Percentiles rank a stretch among this genome's conserved stretches.
Conservation (phyloP, 495 filamentous ascomycete species). For the Polyplosphaeria fusca region DNA sequence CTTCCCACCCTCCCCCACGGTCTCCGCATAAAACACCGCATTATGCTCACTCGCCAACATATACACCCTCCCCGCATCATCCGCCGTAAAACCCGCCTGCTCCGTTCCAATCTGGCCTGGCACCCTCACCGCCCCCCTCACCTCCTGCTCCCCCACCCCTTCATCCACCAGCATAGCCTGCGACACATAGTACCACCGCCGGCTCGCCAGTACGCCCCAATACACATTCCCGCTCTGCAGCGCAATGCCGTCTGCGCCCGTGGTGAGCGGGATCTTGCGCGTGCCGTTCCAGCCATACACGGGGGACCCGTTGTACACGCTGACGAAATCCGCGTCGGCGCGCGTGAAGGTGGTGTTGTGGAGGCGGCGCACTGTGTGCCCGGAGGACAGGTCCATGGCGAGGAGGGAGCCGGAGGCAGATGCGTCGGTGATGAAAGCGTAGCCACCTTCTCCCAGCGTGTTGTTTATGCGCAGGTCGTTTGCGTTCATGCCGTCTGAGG, state of each 20-base stretch:
- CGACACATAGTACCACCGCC: constrained; percentile 34
- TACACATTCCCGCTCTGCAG: constrained; percentile 35
- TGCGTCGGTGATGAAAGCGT: constrained; percentile 36
- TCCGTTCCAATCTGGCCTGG: constrained; percentile 31
- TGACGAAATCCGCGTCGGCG: constrained; percentile 33
- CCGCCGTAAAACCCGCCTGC: constrained; percentile 36
- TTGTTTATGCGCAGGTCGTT: constrained; percentile 39
- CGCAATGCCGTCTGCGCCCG: constrained; percentile 34
- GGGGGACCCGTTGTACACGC: constrained; percentile 32
- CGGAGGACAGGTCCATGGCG: constrained; percentile 31
- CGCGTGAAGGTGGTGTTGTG: constrained; percentile 32
- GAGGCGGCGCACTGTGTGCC: constrained; percentile 24
- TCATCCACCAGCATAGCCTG: constrained; percentile 26
- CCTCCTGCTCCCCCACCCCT: constrained; percentile 25
- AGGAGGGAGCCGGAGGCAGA: constrained; percentile 30
- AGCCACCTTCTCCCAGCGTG: constrained; percentile 33
- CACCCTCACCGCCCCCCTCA: constrained; percentile 28
- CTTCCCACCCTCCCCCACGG: constrained; percentile 19
- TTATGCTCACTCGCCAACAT: constrained; percentile 35
- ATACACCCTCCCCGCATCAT: constrained; percentile 33
- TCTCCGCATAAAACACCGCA: constrained; percentile 36
- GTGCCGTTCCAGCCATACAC: constrained; percentile 38
- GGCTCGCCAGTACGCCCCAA: constrained; percentile 33
- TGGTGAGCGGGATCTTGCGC: constrained; percentile 22
- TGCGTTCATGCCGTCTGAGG: constrained; percentile 26